Evolutionary conservation across 208 protist genomes (phyloP).

Genomic region (Tritrichomonas foetus): DNA sequence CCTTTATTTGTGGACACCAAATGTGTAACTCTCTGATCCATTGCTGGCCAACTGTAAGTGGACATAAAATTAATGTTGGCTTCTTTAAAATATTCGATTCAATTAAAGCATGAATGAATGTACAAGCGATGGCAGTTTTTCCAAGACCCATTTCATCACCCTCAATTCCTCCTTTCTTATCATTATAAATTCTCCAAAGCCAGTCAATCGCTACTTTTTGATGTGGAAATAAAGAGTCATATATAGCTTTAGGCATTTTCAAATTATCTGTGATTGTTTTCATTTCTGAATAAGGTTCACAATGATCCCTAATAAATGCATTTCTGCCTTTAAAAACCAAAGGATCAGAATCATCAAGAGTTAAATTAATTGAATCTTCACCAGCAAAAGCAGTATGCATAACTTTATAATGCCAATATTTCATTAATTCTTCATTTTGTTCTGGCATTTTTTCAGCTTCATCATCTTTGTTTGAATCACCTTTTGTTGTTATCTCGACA

Average conservation of each 20-base stretch:
- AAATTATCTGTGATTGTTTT: background rate
- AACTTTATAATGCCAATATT: constrained; percentile 35
- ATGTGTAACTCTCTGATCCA: constrained; percentile 80
- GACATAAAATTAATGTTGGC: constrained; percentile 71
- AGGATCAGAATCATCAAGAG: constrained; percentile 1
- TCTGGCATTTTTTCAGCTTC: too few relatives aligned
- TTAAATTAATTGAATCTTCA: constrained; percentile 30
- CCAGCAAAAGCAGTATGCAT: background rate
- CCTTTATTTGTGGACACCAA: constrained; percentile 67
- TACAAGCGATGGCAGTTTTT: constrained; percentile 82
- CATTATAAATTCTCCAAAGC: constrained; percentile 80
- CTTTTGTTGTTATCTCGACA: too few relatives aligned
- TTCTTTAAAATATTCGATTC: constrained; percentile 60
- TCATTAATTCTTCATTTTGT: background rate
- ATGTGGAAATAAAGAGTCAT: constrained; percentile 50
- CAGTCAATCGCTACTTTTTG: constrained; percentile 79
- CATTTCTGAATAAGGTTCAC: background rate
- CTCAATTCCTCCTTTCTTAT: constrained; percentile 70
- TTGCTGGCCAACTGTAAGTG: constrained; percentile 56
- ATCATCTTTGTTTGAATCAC: too few relatives aligned
- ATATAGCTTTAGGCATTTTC: constrained; percentile 56
- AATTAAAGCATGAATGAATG: constrained; percentile 74
- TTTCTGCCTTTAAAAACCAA: background rate
- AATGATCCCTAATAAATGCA: background rate
- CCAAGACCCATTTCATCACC: constrained; percentile 66